Conservation (phyloP, 176 grass and related monocot species). For the Oryza nivara region DNA sequence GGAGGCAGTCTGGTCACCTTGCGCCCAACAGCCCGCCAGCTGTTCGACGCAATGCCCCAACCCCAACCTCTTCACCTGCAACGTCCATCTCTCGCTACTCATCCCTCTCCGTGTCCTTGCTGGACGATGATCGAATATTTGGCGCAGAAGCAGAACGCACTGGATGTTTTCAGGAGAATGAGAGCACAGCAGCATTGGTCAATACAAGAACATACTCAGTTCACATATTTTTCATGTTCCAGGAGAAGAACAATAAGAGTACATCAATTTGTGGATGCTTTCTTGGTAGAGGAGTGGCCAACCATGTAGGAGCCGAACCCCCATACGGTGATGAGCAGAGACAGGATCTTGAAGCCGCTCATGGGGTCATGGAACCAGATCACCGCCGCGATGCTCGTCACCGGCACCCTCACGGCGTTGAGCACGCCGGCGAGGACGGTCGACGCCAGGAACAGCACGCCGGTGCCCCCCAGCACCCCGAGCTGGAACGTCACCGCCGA, state of each 20-base stretch:
- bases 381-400: constrained; percentile 81
- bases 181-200: no score
- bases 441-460: constrained; percentile 79
- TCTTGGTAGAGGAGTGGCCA: constrained; percentile 46
- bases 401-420: constrained; percentile 83
- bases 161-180: no score
- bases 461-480: constrained; percentile 75
- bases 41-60: no score
- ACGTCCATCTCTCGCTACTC: no score
- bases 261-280: background rate
- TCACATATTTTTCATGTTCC: no score
- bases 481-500: constrained; percentile 78
- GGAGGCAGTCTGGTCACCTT: no score
- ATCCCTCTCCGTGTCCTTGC: no score
- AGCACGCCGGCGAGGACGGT: constrained; percentile 89
- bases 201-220: no score
- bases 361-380: constrained; percentile 89
- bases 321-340: constrained; percentile 83
- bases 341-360: constrained; percentile 91
- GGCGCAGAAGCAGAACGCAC: no score
- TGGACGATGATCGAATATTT: no score
- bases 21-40: no score
- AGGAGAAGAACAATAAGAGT: background rate
- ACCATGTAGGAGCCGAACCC: constrained; percentile 84
- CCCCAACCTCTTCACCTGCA: no score